These are phyloP conservation scores for Plasmodium berghei DNA, from an alignment of 169 alveolate species.

Conservation along the genomic window DNA sequence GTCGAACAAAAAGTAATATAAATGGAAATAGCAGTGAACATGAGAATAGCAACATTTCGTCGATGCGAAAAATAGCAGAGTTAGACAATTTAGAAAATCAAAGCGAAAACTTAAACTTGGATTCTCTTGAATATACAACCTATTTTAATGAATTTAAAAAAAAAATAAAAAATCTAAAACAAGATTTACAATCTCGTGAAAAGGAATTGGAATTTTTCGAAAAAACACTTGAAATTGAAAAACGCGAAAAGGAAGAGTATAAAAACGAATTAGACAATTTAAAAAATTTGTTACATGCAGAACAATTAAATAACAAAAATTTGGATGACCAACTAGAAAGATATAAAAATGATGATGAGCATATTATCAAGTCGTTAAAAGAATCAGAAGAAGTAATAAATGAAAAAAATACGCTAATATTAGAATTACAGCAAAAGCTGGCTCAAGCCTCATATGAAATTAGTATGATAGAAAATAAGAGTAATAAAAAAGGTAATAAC, in stretches of 20 bases:
- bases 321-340: slow-evolving; percentile 42
- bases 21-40: not conserved
- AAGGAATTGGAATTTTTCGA: slow-evolving; percentile 59
- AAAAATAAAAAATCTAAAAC: slow-evolving; percentile 46
- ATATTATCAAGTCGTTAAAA: slow-evolving; percentile 49
- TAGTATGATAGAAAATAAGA: slow-evolving; percentile 40
- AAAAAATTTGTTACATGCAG: slow-evolving; percentile 29
- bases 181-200: slow-evolving; percentile 33
- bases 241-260: slow-evolving; percentile 53
- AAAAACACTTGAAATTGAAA: slow-evolving; percentile 58
- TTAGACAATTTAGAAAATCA: slow-evolving; percentile 25
- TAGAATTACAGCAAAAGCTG: slow-evolving; percentile 56
- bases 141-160: slow-evolving; percentile 60
- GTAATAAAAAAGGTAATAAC: slow-evolving; percentile 17
- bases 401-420: slow-evolving; percentile 48
- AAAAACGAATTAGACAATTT: slow-evolving; percentile 52
- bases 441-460: slow-evolving; percentile 39
- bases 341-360: slow-evolving; percentile 53
- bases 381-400: slow-evolving; percentile 58
- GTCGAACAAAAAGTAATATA: not conserved
- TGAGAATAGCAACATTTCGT: slow-evolving; percentile 5
- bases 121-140: slow-evolving; percentile 52
- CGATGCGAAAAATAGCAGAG: slow-evolving; percentile 27
- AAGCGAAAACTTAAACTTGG: slow-evolving; percentile 49
- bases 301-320: slow-evolving; percentile 40